These are phyloP conservation scores for Mycena belliarum DNA, from an alignment of 768 basidiomycete species.

Conservation along the genomic window DNA sequence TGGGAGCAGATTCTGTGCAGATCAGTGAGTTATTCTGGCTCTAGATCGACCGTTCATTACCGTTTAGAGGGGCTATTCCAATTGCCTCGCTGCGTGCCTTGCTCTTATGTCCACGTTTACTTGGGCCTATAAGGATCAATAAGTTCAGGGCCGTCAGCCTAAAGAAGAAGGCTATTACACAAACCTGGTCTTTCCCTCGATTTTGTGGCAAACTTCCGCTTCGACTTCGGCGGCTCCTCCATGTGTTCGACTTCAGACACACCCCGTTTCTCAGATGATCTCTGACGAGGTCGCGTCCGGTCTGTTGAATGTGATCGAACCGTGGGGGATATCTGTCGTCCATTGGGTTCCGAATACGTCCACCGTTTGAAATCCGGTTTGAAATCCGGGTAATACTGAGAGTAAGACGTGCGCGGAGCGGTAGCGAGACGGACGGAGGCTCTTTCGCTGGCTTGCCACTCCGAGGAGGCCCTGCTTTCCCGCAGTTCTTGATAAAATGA, in stretches of 20 bases:
- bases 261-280: constrained; percentile 10
- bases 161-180: neutral
- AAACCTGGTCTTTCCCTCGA: neutral
- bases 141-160: constrained; percentile 2
- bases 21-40: constrained; percentile 6
- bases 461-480: too few species aligned
- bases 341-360: neutral
- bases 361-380: too few species aligned
- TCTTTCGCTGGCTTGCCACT: constrained; percentile 54
- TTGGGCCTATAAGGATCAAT: constrained; percentile 34
- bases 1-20: constrained; percentile 2
- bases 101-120: constrained; percentile 68
- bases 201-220: constrained; percentile 11
- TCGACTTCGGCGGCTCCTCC: constrained; percentile 15
- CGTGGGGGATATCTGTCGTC: constrained; percentile 29
- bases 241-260: constrained; percentile 7
- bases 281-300: constrained; percentile 1
- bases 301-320: constrained; percentile 3
- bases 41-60: constrained; percentile 34
- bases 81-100: constrained; percentile 76
- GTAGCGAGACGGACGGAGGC: constrained; percentile 56
- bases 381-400: neutral
- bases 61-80: constrained; percentile 63
- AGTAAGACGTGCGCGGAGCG: neutral
- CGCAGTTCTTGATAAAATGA: too few species aligned